Base-by-base conservation (phyloP, 2,329 filamentous ascomycete genomes). In the Alternaria burnsii region DNA sequence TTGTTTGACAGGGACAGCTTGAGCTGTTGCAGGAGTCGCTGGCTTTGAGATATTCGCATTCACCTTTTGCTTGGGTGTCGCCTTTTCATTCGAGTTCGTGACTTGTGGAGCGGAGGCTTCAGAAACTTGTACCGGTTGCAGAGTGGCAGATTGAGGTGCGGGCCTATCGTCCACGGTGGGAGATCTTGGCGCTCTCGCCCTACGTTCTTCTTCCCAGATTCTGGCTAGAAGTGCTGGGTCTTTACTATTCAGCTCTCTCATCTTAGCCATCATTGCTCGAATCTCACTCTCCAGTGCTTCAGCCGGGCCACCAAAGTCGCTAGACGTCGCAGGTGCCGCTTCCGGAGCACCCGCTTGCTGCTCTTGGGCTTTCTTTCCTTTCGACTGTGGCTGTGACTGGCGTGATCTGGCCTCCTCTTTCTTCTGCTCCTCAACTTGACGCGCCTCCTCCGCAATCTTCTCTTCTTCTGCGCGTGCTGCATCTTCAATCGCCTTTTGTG, bases 191-290 rank as follows among this genome's bases (percentile, higher is more conserved):
- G 52, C 66, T 62, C 82, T 80, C 14, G 75, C 68, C 52, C 74
- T 72, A 42, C 82, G 70, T 79, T 87, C 80, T 78, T 86, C 76
- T 56, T 87, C 85, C 85, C 85, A 87, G 9, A 88, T 80, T 65
- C 81, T 81, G 24, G 84, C 82, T 52, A 88, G 82, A 57, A 86
- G 78, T 11, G 77, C 75, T 4, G 86, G 86, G 65, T 88, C 84
- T 67, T 84, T 83, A 26, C 76, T 75, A 60, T 87, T 86, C 59
- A 86, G 82, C 61, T 87, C 82, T 40, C 85, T 79, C 84, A 88
- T 87, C 66, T 84, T 86, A 36, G 84, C 81, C 74, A 87, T 84
- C 80, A 87, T 83, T 2, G 78, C 77, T 58, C 83, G 81, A 74
- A 87, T 85, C 66, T 86, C 82, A 2, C 76, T 72, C 61, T 84